These are phyloP conservation scores for Ceratocystiopsis brevicomis DNA, from an alignment of 2,329 filamentous ascomycete genomes.

Conservation along the genomic window DNA sequence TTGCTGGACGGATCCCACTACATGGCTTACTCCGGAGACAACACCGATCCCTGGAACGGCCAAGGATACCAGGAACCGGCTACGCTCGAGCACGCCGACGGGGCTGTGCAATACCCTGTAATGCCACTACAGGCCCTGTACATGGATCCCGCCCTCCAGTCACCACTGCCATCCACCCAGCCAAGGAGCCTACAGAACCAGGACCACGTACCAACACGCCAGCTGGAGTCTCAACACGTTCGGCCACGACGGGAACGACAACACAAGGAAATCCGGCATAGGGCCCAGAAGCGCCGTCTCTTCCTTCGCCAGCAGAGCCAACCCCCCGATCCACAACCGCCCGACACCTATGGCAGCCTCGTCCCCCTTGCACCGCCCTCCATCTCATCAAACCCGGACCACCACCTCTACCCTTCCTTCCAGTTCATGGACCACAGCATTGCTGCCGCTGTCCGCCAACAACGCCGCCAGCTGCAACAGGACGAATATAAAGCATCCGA, in stretches of 20 bases:
- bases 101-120: not conserved
- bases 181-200: not conserved
- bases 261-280: not conserved
- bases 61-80: not conserved
- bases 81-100: not conserved
- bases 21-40: slow-evolving; percentile 1
- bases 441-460: no score
- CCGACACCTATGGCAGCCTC: not conserved
- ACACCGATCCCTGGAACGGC: not conserved
- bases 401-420: slow-evolving; percentile 4
- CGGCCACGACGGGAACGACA: not conserved
- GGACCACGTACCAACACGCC: not conserved
- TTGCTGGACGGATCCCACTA: slow-evolving; percentile 1
- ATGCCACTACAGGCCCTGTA: not conserved
- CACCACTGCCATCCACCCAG: not conserved
- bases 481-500: no score
- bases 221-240: not conserved
- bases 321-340: no score
- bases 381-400: slow-evolving; percentile 4
- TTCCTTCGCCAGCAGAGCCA: no score
- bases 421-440: not conserved
- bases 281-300: no score
- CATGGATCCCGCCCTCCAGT: not conserved
- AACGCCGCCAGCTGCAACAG: no score
- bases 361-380: not conserved